These are phyloP conservation scores for Metroxylon sagu DNA, from an alignment of 176 grass and related monocot species.

Conservation along the genomic window DNA sequence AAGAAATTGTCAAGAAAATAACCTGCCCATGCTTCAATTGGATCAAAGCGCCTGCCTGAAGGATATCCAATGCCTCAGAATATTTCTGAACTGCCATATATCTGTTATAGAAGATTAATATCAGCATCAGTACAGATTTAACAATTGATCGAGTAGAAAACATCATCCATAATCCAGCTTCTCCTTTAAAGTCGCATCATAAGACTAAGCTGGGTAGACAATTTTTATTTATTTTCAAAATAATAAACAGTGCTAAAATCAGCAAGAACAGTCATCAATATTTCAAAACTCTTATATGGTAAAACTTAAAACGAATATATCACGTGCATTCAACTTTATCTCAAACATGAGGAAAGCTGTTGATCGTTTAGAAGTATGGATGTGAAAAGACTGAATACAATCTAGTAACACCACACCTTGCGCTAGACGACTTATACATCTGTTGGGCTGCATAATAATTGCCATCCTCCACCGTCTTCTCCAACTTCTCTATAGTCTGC, in stretches of 20 bases:
- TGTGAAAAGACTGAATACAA: no score
- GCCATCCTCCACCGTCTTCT: not conserved
- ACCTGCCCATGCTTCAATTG: slow-evolving; percentile 94
- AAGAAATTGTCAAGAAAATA: slow-evolving; percentile 22
- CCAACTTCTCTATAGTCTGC: slow-evolving; percentile 1
- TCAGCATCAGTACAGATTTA: slow-evolving; percentile 12
- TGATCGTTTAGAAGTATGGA: no score
- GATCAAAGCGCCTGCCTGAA: slow-evolving; percentile 69
- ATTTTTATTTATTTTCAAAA: no score
- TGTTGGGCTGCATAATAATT: not conserved
- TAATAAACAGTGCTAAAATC: not conserved
- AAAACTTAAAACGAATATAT: not conserved
- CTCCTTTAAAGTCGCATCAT: not conserved
- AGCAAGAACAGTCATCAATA: not conserved
- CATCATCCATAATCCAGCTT: not conserved
- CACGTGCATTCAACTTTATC: no score
- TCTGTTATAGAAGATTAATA: slow-evolving; percentile 33
- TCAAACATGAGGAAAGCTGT: no score
- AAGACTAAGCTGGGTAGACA: not conserved
- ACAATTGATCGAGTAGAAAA: not conserved
- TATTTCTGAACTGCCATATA: slow-evolving; percentile 72
- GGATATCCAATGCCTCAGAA: slow-evolving; percentile 76
- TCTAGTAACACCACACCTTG: not conserved
- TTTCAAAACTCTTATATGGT: no score
- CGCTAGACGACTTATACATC: not conserved